Conservation (phyloP, 345 rosid species). For the Erysimum cheiranthoides region DNA sequence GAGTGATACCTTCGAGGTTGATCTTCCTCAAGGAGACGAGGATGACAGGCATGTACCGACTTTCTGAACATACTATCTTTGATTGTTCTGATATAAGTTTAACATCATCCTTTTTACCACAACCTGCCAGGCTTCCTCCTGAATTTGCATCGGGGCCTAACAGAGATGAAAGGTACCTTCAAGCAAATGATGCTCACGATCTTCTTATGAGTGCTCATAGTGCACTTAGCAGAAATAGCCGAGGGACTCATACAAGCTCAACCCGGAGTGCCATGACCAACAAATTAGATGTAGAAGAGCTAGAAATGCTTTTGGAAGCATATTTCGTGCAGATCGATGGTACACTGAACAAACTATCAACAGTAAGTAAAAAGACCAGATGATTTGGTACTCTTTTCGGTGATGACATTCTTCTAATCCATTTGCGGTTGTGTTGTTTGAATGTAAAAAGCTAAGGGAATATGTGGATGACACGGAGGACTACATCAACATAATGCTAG, state of each 20-base stretch:
- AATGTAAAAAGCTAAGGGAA: conserved; percentile 74
- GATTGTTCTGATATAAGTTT: conserved; percentile 13
- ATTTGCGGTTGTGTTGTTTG: conserved; percentile 25
- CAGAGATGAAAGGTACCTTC: conserved; percentile 54
- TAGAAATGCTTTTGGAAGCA: conserved; percentile 98
- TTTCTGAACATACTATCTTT: background rate
- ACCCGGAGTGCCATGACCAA: conserved; percentile 70
- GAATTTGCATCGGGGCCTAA: conserved; percentile 53
- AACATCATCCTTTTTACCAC: conserved; percentile 31
- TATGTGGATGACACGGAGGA: conserved; percentile 96
- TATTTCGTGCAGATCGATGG: conserved; percentile 95
- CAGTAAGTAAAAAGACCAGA: conserved; percentile 55
- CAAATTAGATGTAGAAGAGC: conserved; percentile 83
- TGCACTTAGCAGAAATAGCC: conserved; percentile 61
- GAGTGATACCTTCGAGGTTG: conserved; percentile 59
- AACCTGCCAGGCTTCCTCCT: conserved; percentile 52
- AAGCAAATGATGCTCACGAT: conserved; percentile 49
- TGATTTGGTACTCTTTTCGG: background rate
- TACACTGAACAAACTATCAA: conserved; percentile 83
- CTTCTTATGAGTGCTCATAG: conserved; percentile 56
- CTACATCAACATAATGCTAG: conserved; percentile 94
- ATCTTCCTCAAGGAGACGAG: conserved; percentile 53
- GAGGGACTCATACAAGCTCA: conserved; percentile 68
- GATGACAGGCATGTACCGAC: conserved; percentile 60
- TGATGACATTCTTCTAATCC: conserved; percentile 5